Percentiles rank a stretch among this genome's conserved stretches.
phyloP scores from a whole-genome alignment of 345 rosid genomes.

The Moringa oleifera region DNA sequence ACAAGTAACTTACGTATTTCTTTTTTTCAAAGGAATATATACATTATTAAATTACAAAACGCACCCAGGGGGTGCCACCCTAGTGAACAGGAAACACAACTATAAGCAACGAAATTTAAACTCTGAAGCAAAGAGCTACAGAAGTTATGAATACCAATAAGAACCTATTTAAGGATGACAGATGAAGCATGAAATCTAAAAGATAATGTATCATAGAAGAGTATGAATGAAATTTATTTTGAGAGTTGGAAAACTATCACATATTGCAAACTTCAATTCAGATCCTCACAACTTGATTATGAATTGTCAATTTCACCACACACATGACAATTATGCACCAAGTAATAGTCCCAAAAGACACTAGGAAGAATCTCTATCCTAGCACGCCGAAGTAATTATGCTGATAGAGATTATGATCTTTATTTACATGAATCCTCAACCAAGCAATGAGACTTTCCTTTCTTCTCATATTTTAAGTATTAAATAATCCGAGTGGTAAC shows the following conservation, averaged over 20 bases:
- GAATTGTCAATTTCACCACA: neutral
- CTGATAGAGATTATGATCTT: neutral
- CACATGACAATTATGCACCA: neutral
- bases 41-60: too few relatives aligned
- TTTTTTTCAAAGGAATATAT: too few relatives aligned
- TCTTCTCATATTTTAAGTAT: neutral
- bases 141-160: neutral
- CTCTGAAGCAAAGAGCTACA: neutral
- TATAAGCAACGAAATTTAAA: neutral
- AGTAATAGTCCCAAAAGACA: neutral
- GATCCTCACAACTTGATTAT: too few relatives aligned
- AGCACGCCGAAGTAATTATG: neutral
- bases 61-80: too few relatives aligned
- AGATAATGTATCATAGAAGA: neutral
- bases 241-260: neutral
- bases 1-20: too few relatives aligned
- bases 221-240: neutral
- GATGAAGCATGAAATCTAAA: neutral
- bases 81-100: too few relatives aligned
- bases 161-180: neutral
- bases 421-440: constrained; percentile 13
- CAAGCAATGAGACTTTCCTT: neutral
- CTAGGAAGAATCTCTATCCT: neutral
- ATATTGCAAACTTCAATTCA: too few relatives aligned
- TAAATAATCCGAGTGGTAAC: constrained; percentile 1